phyloP scores from a whole-genome alignment of 768 basidiomycete genomes.

The Tricholoma matsutake region DNA sequence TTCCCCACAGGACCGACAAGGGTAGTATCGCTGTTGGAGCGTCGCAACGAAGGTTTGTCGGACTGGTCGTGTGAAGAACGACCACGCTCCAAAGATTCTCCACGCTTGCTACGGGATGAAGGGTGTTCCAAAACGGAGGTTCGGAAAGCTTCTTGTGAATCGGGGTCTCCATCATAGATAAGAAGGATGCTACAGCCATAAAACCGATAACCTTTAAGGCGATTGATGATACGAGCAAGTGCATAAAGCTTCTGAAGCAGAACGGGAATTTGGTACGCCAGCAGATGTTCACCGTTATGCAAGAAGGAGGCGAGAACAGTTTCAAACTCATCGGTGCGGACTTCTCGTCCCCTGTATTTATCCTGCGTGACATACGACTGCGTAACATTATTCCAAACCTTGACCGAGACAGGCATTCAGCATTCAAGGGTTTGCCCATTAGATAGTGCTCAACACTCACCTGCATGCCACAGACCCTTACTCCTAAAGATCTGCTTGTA shows the following conservation, averaged over 20 bases:
- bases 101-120: constrained; percentile 68
- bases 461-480: constrained; percentile 98
- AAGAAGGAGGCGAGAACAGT: constrained; percentile 81
- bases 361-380: constrained; percentile 89
- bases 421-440: neutral
- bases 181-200: constrained; percentile 96
- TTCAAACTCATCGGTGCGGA: constrained; percentile 83
- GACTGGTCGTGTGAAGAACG: constrained; percentile 39
- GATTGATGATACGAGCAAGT: constrained; percentile 87
- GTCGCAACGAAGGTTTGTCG: constrained; percentile 53
- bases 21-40: constrained; percentile 79
- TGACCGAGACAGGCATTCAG: constrained; percentile 4
- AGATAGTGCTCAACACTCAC: constrained; percentile 43
- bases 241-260: constrained; percentile 90
- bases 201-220: constrained; percentile 93
- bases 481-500: constrained; percentile 86
- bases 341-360: constrained; percentile 93
- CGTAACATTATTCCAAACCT: constrained; percentile 92
- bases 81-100: constrained; percentile 72
- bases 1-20: constrained; percentile 64
- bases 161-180: constrained; percentile 95
- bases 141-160: constrained; percentile 76
- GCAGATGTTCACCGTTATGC: constrained; percentile 74
- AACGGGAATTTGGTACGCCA: constrained; percentile 89
- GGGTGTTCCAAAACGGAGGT: constrained; percentile 59